Percentiles rank a stretch among this genome's conserved stretches.
phyloP scores from a whole-genome alignment of 176 grass and related monocot species.

The Aegilops longissima region DNA sequence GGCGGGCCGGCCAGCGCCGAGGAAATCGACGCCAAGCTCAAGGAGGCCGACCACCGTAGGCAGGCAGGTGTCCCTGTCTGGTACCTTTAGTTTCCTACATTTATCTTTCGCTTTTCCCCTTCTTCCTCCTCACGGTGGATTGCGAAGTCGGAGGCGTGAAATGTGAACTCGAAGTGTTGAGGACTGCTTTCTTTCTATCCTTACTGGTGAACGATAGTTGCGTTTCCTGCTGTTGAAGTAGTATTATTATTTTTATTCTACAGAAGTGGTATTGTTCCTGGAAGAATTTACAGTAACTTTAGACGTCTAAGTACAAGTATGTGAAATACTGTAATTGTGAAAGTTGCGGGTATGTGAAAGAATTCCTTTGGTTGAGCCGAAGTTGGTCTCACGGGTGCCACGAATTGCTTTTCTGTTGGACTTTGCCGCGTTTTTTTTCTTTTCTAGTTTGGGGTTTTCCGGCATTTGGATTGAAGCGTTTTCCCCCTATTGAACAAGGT shows the following conservation, averaged over 20 bases:
- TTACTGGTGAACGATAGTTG: no score
- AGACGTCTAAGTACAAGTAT: no score
- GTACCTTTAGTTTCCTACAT: background rate
- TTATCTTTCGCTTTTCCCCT: background rate
- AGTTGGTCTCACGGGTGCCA: constrained; percentile 37
- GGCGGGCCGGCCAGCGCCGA: constrained; percentile 61
- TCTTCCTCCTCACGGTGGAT: constrained; percentile 8
- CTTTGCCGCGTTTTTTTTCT: constrained; percentile 8
- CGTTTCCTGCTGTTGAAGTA: no score
- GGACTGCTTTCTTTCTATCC: background rate
- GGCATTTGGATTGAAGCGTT: constrained; percentile 19
- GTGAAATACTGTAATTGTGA: background rate
- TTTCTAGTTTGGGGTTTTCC: constrained; percentile 5
- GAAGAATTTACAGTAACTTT: background rate
- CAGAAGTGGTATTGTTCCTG: background rate
- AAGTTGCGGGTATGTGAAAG: background rate
- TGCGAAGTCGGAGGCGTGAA: background rate
- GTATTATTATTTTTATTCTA: background rate
- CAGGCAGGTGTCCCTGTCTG: constrained; percentile 55
- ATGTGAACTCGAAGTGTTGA: background rate
- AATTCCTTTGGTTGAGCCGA: background rate
- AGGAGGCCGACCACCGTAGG: constrained; percentile 86
- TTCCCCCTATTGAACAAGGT: background rate
- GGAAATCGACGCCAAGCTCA: constrained; percentile 93
- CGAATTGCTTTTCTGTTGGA: background rate